These are phyloP conservation scores for Pyrus communis DNA, from an alignment of 306 rosid genomes.

Conservation along the genomic window DNA sequence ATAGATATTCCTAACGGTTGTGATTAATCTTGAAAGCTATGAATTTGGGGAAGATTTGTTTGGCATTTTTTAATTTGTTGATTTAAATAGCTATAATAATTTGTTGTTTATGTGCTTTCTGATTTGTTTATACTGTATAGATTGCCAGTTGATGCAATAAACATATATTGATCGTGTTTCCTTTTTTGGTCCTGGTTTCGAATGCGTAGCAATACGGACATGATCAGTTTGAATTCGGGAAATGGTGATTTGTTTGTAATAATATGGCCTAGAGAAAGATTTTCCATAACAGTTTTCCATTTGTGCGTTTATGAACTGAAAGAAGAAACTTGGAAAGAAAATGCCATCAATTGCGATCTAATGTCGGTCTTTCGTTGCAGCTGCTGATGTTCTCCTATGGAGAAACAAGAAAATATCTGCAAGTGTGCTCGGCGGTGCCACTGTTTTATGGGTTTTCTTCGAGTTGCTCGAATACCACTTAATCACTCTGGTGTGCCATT, in stretches of 20 bases:
- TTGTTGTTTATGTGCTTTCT: background rate
- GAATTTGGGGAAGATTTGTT: background rate
- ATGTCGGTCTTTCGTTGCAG: slow-evolving; percentile 36
- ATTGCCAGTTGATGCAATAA: background rate
- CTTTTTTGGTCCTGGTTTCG: background rate
- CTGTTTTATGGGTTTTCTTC: slow-evolving; percentile 71
- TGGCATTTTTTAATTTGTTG: background rate
- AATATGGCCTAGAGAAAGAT: background rate
- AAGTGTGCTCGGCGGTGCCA: slow-evolving; percentile 59
- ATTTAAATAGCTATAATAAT: background rate
- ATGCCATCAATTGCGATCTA: background rate
- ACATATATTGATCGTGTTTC: no score
- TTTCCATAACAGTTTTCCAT: background rate
- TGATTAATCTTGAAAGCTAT: no score
- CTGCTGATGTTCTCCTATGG: slow-evolving; percentile 86
- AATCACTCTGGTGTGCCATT: slow-evolving; percentile 64
- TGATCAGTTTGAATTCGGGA: background rate
- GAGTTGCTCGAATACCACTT: slow-evolving; percentile 68
- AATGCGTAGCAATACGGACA: background rate
- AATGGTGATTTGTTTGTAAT: background rate
- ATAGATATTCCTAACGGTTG: no score
- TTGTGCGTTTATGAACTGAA: background rate
- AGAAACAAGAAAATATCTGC: slow-evolving; percentile 65
- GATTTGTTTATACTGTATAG: background rate
- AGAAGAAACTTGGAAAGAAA: background rate